phyloP scores from a whole-genome alignment of 2,329 filamentous ascomycete genomes.

The Microdochium bolleyi region DNA sequence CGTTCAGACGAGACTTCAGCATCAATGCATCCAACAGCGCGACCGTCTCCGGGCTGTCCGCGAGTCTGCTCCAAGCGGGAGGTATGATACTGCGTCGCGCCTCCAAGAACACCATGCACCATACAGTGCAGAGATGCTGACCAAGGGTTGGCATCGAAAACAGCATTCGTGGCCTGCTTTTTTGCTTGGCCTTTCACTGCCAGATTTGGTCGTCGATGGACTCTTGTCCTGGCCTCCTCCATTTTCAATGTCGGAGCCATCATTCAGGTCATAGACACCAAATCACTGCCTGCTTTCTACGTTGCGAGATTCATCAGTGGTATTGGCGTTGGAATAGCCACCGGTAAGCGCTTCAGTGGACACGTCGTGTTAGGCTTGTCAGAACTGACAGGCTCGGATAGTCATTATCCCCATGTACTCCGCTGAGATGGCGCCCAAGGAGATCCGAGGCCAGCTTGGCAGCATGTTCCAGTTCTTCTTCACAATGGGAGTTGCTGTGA shows the following conservation, averaged over 20 bases:
- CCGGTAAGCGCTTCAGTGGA: background rate
- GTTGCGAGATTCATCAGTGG: constrained; percentile 25
- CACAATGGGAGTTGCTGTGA: constrained; percentile 30
- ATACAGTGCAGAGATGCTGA: background rate
- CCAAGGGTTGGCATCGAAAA: background rate
- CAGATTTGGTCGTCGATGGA: constrained; percentile 28
- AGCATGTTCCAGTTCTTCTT: constrained; percentile 37
- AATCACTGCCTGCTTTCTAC: constrained; percentile 27
- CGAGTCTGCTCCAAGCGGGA: constrained; percentile 31
- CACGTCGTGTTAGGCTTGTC: background rate
- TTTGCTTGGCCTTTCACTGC: constrained; percentile 34
- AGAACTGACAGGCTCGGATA: constrained; percentile 18
- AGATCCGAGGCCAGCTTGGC: constrained; percentile 32
- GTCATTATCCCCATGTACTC: constrained; percentile 37
- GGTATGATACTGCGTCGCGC: constrained; percentile 14
- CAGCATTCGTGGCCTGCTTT: constrained; percentile 33
- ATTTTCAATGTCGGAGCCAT: constrained; percentile 36
- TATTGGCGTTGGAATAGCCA: constrained; percentile 21
- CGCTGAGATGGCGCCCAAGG: constrained; percentile 37
- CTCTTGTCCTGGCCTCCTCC: constrained; percentile 26
- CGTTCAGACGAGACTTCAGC: constrained; percentile 29
- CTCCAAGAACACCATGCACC: background rate
- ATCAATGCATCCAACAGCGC: constrained; percentile 19
- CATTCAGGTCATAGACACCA: constrained; percentile 28
- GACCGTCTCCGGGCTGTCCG: constrained; percentile 28